Conservation (phyloP, 768 basidiomycete species). For the Pleurotus platypus region DNA sequence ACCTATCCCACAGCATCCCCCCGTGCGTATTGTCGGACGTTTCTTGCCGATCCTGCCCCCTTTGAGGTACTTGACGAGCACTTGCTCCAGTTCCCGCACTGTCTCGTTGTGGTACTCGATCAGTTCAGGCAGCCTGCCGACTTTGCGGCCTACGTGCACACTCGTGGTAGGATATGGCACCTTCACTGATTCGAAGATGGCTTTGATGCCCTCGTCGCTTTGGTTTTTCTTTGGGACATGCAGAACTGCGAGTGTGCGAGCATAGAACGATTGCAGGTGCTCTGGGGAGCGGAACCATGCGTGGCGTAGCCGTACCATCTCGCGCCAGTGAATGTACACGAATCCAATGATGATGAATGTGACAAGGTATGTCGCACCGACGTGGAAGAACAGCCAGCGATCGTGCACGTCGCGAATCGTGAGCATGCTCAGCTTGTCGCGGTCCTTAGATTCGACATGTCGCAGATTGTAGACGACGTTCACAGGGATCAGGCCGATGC, state of each 20-base stretch:
- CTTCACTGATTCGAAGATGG: constrained; percentile 68
- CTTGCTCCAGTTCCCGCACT: constrained; percentile 88
- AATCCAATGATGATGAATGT: constrained; percentile 68
- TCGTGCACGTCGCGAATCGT: constrained; percentile 84
- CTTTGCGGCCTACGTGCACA: constrained; percentile 83
- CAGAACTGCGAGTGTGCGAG: constrained; percentile 82
- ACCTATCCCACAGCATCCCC: constrained; percentile 79
- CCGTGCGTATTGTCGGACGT: constrained; percentile 76
- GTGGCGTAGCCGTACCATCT: constrained; percentile 75
- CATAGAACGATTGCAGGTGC: constrained; percentile 88
- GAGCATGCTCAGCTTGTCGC: constrained; percentile 71
- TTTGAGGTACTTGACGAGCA: constrained; percentile 89
- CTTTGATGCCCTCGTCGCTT: constrained; percentile 78
- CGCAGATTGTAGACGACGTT: constrained; percentile 80
- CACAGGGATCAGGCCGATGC: constrained; percentile 79
- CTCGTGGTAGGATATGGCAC: constrained; percentile 91
- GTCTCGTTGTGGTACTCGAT: constrained; percentile 91
- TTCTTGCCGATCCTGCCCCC: constrained; percentile 75
- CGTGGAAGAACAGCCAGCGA: constrained; percentile 75
- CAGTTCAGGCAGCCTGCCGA: constrained; percentile 85
- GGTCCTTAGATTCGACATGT: constrained; percentile 44
- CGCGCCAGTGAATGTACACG: constrained; percentile 71
- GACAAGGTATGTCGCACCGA: constrained; percentile 79
- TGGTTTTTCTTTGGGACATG: constrained; percentile 79
- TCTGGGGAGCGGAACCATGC: constrained; percentile 89